phyloP scores from a whole-genome alignment of 2,329 filamentous ascomycete genomes.

The Pezicula radicicola region DNA sequence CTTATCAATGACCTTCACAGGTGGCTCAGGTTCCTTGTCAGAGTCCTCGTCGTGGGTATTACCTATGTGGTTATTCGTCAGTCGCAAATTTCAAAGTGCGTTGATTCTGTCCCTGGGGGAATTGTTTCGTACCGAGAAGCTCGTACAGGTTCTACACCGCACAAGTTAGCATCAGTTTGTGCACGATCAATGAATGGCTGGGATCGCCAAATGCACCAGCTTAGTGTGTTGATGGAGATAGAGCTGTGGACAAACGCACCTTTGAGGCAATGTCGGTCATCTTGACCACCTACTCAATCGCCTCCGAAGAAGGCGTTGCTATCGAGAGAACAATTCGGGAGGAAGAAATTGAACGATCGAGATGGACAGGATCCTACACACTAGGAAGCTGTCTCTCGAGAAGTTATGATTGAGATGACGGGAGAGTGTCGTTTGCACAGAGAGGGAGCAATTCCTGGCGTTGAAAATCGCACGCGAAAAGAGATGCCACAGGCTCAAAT shows the following conservation, averaged over 20 bases:
- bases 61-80: slow-evolving; percentile 31
- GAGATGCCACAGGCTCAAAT: neutral
- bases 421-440: neutral
- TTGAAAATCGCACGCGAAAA: neutral
- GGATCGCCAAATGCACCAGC: slow-evolving; percentile 4
- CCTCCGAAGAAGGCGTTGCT: slow-evolving; percentile 35
- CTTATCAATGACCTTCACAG: slow-evolving; percentile 89
- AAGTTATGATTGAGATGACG: slow-evolving; percentile 11
- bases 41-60: slow-evolving; percentile 62
- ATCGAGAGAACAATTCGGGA: slow-evolving; percentile 32
- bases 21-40: slow-evolving; percentile 73
- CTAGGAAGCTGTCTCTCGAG: slow-evolving; percentile 35
- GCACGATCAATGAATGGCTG: slow-evolving; percentile 10
- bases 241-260: slow-evolving; percentile 19
- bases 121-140: slow-evolving; percentile 77
- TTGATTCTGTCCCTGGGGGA: slow-evolving; percentile 11
- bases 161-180: slow-evolving; percentile 32
- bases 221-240: slow-evolving; percentile 10
- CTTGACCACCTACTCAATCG: slow-evolving; percentile 31
- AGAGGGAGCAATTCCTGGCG: neutral
- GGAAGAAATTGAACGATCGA: slow-evolving; percentile 21
- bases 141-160: slow-evolving; percentile 84
- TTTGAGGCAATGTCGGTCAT: slow-evolving; percentile 35
- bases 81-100: slow-evolving; percentile 18
- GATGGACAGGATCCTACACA: slow-evolving; percentile 31